Base-by-base conservation (phyloP, 2,329 filamentous ascomycete genomes). In the Metarhizium brunneum region DNA sequence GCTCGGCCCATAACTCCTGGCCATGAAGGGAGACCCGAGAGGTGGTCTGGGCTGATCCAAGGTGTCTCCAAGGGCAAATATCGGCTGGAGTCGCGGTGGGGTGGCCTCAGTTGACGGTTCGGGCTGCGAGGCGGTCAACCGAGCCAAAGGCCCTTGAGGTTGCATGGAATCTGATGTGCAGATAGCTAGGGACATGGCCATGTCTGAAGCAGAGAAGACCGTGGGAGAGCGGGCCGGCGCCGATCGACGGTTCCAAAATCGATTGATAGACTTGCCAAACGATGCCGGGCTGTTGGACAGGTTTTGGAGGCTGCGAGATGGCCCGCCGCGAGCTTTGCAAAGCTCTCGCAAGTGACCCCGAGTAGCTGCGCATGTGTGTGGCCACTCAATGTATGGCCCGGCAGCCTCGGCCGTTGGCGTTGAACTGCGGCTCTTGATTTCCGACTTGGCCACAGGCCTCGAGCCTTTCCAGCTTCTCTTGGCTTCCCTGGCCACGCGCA, bases 91-190 rank as follows among this genome's bases (percentile, higher is more conserved):
- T 47, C 47, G 11, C 36, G 25, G 52, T 47, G 47, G 43, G 49
- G 50, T 14, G 3, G 20, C 60, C 20, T 65, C 60, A 6, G 57
- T 47, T 30, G 55, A 53, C 29, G 56, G 50, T 20, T 64, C 65
- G 14, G 62, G 54, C 40, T 60, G 61, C 16, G 78, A 78, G 54
- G 71, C 71, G n/a, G 80, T 77, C 47, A 86, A 73, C 61, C 81
- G 80, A 2, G 83, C 83, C 54, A 87, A 64, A 10, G 83, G 81
- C 2, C 82, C 83, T 54, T 80, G 72, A 0, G 78, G 79, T 61
- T 85, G 80, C 84, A 87, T 87, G 2, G 78, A 78, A 47, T 85
- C 81, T 2, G 83, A 77, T 1, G 84, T 86, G 69, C 81, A 84
- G 35, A 85, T 71, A 1, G 77, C 75, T 53, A 87, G 73, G 11